These are phyloP conservation scores for Lentinula guzmanii DNA, from an alignment of 768 basidiomycete species.

Conservation along the genomic window DNA sequence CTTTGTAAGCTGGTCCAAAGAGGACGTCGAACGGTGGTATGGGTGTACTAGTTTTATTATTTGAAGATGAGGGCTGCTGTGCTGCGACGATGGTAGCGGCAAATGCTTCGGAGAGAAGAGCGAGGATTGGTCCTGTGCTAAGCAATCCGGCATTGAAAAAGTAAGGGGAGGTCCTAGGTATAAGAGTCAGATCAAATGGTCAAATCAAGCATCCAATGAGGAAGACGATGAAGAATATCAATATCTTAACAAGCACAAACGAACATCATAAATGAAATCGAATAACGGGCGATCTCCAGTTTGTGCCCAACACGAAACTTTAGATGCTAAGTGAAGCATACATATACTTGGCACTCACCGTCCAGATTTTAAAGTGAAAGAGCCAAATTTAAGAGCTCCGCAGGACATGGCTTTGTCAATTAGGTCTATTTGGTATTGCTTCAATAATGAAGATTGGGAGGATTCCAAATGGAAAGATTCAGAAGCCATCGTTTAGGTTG, in stretches of 20 bases:
- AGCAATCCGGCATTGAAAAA: conserved; percentile 95
- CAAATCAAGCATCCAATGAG: neutral
- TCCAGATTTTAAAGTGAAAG: conserved; percentile 92
- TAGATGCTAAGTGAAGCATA: too few relatives aligned
- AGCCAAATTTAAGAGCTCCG: conserved; percentile 83
- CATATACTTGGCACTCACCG: conserved; percentile 46
- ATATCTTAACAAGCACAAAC: too few relatives aligned
- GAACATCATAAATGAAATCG: too few relatives aligned
- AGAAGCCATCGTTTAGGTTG: neutral
- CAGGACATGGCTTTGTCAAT: conserved; percentile 64
- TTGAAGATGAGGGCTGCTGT: conserved; percentile 20
- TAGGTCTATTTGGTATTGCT: conserved; percentile 54
- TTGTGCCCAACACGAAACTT: too few relatives aligned
- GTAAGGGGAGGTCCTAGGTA: conserved; percentile 77
- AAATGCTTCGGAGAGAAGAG: conserved; percentile 74
- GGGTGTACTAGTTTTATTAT: neutral
- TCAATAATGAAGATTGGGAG: conserved; percentile 21
- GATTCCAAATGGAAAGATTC: neutral
- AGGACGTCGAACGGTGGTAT: conserved; percentile 68
- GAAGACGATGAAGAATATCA: neutral
- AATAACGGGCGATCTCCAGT: too few relatives aligned
- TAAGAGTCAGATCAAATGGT: neutral
- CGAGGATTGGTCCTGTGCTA: conserved; percentile 75
- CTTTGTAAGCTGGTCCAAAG: conserved; percentile 98
- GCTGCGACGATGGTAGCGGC: conserved; percentile 70